Evolutionary conservation across 2,329 filamentous ascomycete species (phyloP), one percentile per base, ranked within the genome.

Genomic region (Calonectria montana): DNA sequence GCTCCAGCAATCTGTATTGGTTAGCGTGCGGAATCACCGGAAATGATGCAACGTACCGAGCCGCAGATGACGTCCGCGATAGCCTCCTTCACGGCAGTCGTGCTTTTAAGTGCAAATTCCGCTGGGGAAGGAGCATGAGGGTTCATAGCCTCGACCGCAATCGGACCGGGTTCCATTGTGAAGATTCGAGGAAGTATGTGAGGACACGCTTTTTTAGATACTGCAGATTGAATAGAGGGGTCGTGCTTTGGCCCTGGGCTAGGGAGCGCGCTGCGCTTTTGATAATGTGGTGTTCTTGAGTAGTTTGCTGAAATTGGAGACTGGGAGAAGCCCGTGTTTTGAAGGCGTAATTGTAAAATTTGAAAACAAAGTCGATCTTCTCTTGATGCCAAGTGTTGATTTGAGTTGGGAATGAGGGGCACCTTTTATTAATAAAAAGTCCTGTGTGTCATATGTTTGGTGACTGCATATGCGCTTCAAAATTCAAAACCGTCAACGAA

Each of bases 11-110:
- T 83, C 94, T 95, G 75, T 29, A 50, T 10, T 29, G 8, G 63
- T 74, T 64, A 74, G 66, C 31, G 70, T 27, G 13, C 21, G 23
- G 21, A 27, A 13, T 18, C 37, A 6, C 3, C n/a, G 41, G 4
- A 8, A 45, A 4, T 1, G 29, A 62, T 67, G 63, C 21, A 16
- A 84, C 92, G 83, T 84, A 96, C 91, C 71, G 96, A 98, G 82
- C 97, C 97, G 82, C 95, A 98, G 13, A 93, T 81, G 68, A 99
- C 91, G 80, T 98, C 96, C 83, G 98, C 96, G 47, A 96, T 80
- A 6, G 94, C 94, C 79, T 97, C 93, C 77, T 87, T 83, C 12
- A 85, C 82, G 35, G 87, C 86, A 8, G 86, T 84, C 75, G 82
- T 86, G 63, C 81, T 76, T 65, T 79, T 80, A 45, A 82, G 70